A percentile compares a stretch with the other conserved stretches of the same genome.
phyloP scores from a whole-genome alignment of 129 eudicot genomes.

The Cynara cardunculus region DNA sequence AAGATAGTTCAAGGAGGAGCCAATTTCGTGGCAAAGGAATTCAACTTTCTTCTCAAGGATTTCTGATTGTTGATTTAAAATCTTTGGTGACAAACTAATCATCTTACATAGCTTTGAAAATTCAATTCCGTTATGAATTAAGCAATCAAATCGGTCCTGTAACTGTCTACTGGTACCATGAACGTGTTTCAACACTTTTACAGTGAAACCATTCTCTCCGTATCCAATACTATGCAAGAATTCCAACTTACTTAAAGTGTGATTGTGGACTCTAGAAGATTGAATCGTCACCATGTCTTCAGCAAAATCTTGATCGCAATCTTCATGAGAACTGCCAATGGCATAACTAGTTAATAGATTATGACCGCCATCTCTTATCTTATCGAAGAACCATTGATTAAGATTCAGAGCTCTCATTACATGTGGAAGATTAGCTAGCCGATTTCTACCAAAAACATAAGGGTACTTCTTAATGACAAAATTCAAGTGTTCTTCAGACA shows the following conservation, averaged over 20 bases:
- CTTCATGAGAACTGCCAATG: constrained; percentile 35
- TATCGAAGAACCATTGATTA: constrained; percentile 61
- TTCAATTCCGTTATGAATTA: constrained; percentile 48
- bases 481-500: constrained; percentile 25
- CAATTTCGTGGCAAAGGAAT: constrained; percentile 48
- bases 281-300: constrained; percentile 35
- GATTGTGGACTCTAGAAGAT: constrained; percentile 26
- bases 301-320: constrained; percentile 37
- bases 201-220: constrained; percentile 52
- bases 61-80: constrained; percentile 54
- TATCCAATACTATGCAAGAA: constrained; percentile 69
- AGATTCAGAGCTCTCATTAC: constrained; percentile 63
- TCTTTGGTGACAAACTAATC: constrained; percentile 40
- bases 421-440: constrained; percentile 55
- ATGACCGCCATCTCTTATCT: constrained; percentile 45
- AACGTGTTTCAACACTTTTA: constrained; percentile 32
- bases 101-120: constrained; percentile 63
- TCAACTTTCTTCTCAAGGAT: constrained; percentile 40
- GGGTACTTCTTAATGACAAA: constrained; percentile 35
- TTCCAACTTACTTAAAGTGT: constrained; percentile 40
- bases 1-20: constrained; percentile 46
- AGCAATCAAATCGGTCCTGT: constrained; percentile 52
- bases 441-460: constrained; percentile 63
- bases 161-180: constrained; percentile 44
- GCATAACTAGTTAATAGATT: constrained; percentile 35